phyloP scores from a whole-genome alignment of 176 grass and related monocot genomes.

The Juncus inflexus region DNA sequence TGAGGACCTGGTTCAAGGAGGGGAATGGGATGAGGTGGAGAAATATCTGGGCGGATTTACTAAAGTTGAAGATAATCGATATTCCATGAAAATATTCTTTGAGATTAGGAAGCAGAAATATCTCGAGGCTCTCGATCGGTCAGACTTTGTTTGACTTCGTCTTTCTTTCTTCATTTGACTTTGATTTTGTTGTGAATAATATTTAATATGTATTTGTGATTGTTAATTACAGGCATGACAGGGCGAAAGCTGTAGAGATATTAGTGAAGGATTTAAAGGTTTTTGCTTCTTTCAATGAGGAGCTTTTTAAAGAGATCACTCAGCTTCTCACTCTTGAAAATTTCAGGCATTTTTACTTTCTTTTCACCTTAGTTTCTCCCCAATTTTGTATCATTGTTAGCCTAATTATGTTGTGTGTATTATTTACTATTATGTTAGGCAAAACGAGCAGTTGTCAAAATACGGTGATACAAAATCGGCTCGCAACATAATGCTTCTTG shows the following conservation, averaged over 20 bases:
- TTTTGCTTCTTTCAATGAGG: constrained; percentile 98
- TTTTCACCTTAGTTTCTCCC: neutral
- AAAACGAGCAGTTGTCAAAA: constrained; percentile 98
- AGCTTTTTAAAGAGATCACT: constrained; percentile 99
- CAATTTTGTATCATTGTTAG: constrained; percentile 1
- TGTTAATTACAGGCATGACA: constrained; percentile 64
- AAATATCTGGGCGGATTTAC: constrained; percentile 97
- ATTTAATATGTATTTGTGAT: neutral
- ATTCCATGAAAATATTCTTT: constrained; percentile 99
- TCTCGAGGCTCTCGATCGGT: constrained; percentile 98
- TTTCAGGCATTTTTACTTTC: constrained; percentile 66
- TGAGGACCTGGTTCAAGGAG: constrained; percentile 89
- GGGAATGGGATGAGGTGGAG: constrained; percentile 99
- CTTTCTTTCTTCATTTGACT: constrained; percentile 14
- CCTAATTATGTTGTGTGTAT: constrained; percentile 6
- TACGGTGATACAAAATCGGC: constrained; percentile 99
- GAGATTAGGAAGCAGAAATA: constrained; percentile 99
- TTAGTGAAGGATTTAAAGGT: constrained; percentile 99
- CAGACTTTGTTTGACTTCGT: constrained; percentile 6
- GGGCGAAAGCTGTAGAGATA: constrained; percentile 94
- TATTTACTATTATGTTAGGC: constrained; percentile 54
- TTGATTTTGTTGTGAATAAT: neutral
- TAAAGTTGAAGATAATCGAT: constrained; percentile 98
- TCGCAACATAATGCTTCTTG: constrained; percentile 96
- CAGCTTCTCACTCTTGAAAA: constrained; percentile 97